These are phyloP conservation scores for Penicillium sp. DNA, from an alignment of 2,329 filamentous ascomycete genomes.

Conservation along the genomic window DNA sequence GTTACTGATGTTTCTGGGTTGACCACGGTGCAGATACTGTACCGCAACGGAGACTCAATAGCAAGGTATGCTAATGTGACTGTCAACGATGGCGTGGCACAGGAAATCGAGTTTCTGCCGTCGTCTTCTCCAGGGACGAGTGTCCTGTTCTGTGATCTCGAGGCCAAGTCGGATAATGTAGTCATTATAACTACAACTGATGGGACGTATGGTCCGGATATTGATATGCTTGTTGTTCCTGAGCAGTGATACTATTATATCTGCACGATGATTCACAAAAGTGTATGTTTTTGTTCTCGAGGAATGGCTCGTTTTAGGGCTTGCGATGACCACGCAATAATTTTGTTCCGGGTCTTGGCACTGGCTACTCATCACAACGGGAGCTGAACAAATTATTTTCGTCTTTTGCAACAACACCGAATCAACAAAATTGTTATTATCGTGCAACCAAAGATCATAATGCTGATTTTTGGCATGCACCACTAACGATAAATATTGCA, in stretches of 20 bases:
- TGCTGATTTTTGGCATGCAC: not conserved
- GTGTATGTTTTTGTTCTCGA: too few species aligned
- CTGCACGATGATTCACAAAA: too few species aligned
- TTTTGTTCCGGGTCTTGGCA: not conserved
- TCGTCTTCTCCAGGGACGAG: conserved; percentile 21
- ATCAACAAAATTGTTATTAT: not conserved
- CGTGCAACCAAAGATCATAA: not conserved
- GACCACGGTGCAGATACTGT: conserved; percentile 54
- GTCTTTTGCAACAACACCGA: not conserved
- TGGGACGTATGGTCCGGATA: conserved; percentile 9
- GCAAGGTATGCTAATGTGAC: conserved; percentile 53
- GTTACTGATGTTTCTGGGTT: conserved; percentile 41
- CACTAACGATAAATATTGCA: not conserved
- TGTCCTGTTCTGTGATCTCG: not conserved
- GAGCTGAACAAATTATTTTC: not conserved
- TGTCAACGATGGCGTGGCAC: conserved; percentile 53
- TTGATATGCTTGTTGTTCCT: conserved; percentile 5
- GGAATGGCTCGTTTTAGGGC: not conserved
- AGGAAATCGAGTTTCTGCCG: conserved; percentile 55
- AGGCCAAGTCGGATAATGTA: not conserved
- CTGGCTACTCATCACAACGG: too few species aligned
- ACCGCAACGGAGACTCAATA: conserved; percentile 52
- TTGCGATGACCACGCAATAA: conserved; percentile 3
- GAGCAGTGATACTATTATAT: not conserved
- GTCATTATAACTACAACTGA: conserved; percentile 1